Evolutionary conservation across 75 land plant species (phyloP), one percentile per base, ranked within the genome.

Genomic region (Picea sitchensis): DNA sequence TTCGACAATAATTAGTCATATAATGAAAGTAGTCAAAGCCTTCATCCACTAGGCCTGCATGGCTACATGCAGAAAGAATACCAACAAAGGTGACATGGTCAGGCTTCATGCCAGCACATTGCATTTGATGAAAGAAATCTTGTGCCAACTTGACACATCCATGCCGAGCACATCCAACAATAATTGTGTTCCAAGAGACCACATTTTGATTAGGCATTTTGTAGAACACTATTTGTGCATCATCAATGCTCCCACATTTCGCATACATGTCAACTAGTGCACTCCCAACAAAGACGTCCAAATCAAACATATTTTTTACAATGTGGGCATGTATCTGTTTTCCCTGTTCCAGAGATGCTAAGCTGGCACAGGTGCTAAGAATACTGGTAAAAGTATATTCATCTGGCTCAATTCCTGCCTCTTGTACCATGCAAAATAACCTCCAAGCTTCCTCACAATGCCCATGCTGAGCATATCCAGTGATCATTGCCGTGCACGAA

Each of bases 401-500:
- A 57, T 84, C 83, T 54, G 89, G 91, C 58, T 71, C 21, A 30
- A 85, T 23, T 36, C 89, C 91, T 14, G 36, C 73, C 32, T 56
- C 68, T 58, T 31, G 82, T 89, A 89, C 87, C 54, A 61, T 59
- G 15, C 14, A 8, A 63, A 90, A 83, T 17, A 74, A 61, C 0
- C 63, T 2, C 20, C 82, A 64, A n/a, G 89, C 86, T 36, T 82
- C 80, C 31, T 65, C 59, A 26, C 57, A 58, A 23, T 44, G 23
- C 18, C 86, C 90, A 59, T 77, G 80, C 15, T 76, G 81, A 68
- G 62, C 78, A 75, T 83, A 81, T 47, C 85, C 92, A 17, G 87
- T 54, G 64, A 87, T 87, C 73, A 90, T 32, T 6, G 87, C 79
- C 9, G 87, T 90, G 87, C 89, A 87, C 14, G 87, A 85, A 56